A percentile compares a stretch with the other conserved stretches of the same genome.
Conservation (phyloP, 2,329 filamentous ascomycete genomes). For the Nemania sp. region DNA sequence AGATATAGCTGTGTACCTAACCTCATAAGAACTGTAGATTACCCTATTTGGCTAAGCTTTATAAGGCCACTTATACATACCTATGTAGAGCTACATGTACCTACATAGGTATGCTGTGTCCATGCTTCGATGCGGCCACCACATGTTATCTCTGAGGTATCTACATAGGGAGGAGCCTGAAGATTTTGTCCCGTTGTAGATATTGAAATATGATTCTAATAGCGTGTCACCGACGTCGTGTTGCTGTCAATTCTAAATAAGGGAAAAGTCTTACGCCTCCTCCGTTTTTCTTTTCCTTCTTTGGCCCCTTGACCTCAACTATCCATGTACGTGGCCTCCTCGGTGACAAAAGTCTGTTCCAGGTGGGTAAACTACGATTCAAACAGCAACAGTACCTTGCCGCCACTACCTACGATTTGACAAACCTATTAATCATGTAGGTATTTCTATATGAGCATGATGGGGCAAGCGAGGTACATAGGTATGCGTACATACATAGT, state of each 20-base stretch:
- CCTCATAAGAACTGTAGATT: background rate
- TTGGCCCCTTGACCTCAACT: slow-evolving; percentile 2
- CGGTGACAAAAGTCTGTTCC: slow-evolving; percentile 2
- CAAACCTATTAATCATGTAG: slow-evolving; percentile 5
- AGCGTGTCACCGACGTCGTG: background rate
- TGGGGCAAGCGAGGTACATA: slow-evolving; percentile 1
- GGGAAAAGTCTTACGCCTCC: background rate
- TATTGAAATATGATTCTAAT: background rate
- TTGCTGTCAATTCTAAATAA: background rate
- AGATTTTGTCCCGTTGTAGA: slow-evolving; percentile 3
- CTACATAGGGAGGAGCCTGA: background rate
- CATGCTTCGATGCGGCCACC: background rate
- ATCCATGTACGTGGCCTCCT: slow-evolving; percentile 23
- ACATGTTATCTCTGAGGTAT: background rate
- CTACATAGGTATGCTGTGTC: no score
- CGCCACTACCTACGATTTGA: slow-evolving; percentile 7
- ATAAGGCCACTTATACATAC: slow-evolving; percentile 5
- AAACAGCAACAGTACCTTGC: slow-evolving; percentile 2
- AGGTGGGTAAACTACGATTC: slow-evolving; percentile 14
- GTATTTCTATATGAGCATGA: background rate
- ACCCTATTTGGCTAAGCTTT: slow-evolving; percentile 26
- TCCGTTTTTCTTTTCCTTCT: slow-evolving; percentile 1
- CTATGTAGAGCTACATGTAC: no score
- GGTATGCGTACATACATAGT: background rate
- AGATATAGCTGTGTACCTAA: background rate